Base-by-base conservation (phyloP, 495 filamentous ascomycete genomes). In the Aspergillus funiculosus region DNA sequence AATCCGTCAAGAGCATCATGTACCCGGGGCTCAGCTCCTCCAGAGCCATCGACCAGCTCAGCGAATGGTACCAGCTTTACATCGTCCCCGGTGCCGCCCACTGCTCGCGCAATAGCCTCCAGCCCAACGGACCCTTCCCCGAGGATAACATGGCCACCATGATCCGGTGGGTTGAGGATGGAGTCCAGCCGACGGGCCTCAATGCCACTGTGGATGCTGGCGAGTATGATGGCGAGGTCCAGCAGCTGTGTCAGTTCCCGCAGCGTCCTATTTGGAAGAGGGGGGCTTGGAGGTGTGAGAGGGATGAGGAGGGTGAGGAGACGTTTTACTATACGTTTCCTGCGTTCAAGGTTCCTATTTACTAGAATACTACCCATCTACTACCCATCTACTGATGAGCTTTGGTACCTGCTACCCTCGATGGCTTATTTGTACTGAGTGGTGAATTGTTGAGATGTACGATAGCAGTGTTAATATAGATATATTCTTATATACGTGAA, bases 151-250 rank as follows among this genome's bases (percentile, higher is more conserved):
- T 65, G 55, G 48, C 52, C 35, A 63, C 48, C 24, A 59, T 77
- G 41, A 77, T 79, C 43, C 56, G 73, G 36, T 78, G 75, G 75
- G 75, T 75, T 5, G 76, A 77, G 55, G 66, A 74, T 8, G 72
- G 68, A 10, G 53, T 67, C 1, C 57, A 63, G 37, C 74, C 74
- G 2, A 50, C 43, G 4, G 60, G 58, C 19, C 52, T 75, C 13
- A 70, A 73, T 48, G 59, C 62, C 6, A 71, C 66, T 14, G 61
- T 71, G n/a, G n/a, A n/a, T n/a, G n/a, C 36, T 28, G 67, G 63
- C 0, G 48, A 43, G 0, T 31, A 62, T 17, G 30, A 49, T 34
- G 72, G 66, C 7, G 48, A 63, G 35, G 59, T 67, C 2, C 49
- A 63, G 39, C 30, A 63, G 31, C 39, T 77, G 21, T 77, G 73